Evolutionary conservation across 116 monocot genomes (phyloP), one percentile per base, ranked within the genome.

Genomic region (Trichopus zeylanicus): DNA sequence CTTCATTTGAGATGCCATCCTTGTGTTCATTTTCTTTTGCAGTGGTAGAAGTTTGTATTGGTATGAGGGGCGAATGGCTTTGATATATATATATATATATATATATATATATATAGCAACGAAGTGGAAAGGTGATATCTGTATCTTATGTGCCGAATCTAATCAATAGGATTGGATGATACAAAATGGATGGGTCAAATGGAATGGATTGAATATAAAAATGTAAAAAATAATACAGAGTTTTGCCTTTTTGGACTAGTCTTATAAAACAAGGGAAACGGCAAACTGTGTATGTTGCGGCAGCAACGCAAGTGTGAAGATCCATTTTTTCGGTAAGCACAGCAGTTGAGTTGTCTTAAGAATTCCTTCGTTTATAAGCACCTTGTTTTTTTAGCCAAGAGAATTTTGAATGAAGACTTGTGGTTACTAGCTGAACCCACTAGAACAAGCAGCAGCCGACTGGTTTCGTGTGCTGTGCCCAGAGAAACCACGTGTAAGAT

Each of bases 1-100:
- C 28, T 61, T 73, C 26, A 67, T 51, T 37, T 49, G 48, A 25
- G 53, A 20, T 57, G 42, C 26, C 76, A 75, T 78, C 23, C 47
- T 64, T 62, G 38, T 42, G 5, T 16, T 18, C 21, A 59, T 6
- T 24, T 42, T 12, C 33, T 33, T n/a, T 61, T 56, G 13, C 23
- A 22, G 33, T 19, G 16, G 29, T 38, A 29, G 56, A 68, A 31
- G 25, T 51, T 51, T 63, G 49, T 61, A 37, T 28, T 18, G 28
- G 48, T 46, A 52, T 56, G 53, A 47, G 30, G 16, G 34, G 46
- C 35, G 37, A 5, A 8, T 38, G 49, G 16, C 15, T n/a, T n/a
- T n/a, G n/a, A 33, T 32, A 35, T 35, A 35, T 35, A 35, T 31
- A 18, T n/a, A n/a, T n/a, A n/a, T n/a, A n/a, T n/a, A n/a, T n/a